A percentile compares a stretch with the other conserved stretches of the same genome.
phyloP scores from a whole-genome alignment of 1,284 basidiomycete species.

The Irpex sp. region DNA sequence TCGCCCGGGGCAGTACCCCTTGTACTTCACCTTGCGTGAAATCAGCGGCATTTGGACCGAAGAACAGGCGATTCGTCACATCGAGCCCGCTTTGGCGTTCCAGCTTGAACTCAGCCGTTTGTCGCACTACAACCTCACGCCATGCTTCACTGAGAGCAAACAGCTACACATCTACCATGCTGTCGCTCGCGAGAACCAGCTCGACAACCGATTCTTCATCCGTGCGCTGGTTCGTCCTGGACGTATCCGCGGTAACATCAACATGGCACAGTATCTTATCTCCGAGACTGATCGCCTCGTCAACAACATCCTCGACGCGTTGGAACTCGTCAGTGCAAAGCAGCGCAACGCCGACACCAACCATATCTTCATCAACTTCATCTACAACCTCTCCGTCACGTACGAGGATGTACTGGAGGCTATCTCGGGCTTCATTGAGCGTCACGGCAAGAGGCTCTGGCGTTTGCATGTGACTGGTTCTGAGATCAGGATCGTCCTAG shows the following conservation, averaged over 20 bases:
- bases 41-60: constrained; percentile 82
- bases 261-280: constrained; percentile 93
- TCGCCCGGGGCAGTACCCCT: constrained; percentile 88
- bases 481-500: constrained; percentile 93
- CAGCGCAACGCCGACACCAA: constrained; percentile 92
- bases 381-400: constrained; percentile 93
- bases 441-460: constrained; percentile 97
- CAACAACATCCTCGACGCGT: constrained; percentile 90
- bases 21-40: constrained; percentile 91
- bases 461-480: constrained; percentile 96
- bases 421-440: constrained; percentile 96
- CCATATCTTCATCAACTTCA: constrained; percentile 97
- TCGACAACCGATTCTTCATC: constrained; percentile 97
- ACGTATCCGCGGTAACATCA: constrained; percentile 87
- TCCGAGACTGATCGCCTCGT: constrained; percentile 98
- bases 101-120: constrained; percentile 96
- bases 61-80: constrained; percentile 96
- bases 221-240: constrained; percentile 96
- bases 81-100: constrained; percentile 97
- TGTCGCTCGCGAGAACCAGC: constrained; percentile 91
- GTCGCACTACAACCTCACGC: constrained; percentile 95
- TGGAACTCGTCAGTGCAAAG: constrained; percentile 88
- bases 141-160: constrained; percentile 90
- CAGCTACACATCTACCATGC: constrained; percentile 98
- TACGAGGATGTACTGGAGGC: constrained; percentile 97